Conservation (phyloP, 1,284 basidiomycete genomes). For the Coniophora puteana region DNA sequence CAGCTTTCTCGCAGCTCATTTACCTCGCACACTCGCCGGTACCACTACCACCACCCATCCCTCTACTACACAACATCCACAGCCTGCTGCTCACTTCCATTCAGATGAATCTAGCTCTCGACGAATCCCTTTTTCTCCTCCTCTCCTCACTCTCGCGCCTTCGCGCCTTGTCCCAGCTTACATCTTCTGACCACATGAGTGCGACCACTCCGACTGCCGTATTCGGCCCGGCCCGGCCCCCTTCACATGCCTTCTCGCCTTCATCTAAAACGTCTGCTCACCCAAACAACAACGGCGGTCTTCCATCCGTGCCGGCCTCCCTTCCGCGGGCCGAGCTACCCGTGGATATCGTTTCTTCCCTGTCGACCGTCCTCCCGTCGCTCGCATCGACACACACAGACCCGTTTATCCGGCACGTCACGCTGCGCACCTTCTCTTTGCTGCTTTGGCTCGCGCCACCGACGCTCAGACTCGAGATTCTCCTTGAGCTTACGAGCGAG, state of each 20-base stretch:
- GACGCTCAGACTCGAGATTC: conserved; percentile 45
- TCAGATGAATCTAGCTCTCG: conserved; percentile 47
- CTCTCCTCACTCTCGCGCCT: conserved; percentile 37
- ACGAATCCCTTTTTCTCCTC: conserved; percentile 56
- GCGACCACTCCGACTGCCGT: too few species aligned
- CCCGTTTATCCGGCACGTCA: conserved; percentile 49
- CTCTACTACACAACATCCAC: conserved; percentile 34
- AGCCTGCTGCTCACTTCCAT: conserved; percentile 47
- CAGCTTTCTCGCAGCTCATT: conserved; percentile 37
- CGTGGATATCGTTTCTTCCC: conserved; percentile 41
- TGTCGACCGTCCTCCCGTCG: conserved; percentile 46
- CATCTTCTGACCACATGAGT: conserved; percentile 26
- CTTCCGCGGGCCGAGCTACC: conserved; percentile 14
- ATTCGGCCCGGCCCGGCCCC: too few species aligned
- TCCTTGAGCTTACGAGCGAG: conserved; percentile 48
- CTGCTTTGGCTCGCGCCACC: conserved; percentile 45
- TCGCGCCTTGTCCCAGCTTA: conserved; percentile 12
- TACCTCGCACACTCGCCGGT: conserved; percentile 42
- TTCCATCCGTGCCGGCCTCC: too few species aligned
- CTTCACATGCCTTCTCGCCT: too few species aligned
- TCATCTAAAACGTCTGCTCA: too few species aligned
- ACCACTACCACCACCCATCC: conserved; percentile 16
- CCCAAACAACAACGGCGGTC: too few species aligned
- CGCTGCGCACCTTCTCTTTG: conserved; percentile 54
- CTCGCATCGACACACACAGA: conserved; percentile 61